A percentile compares a stretch with the other conserved stretches of the same genome.
Conservation (phyloP, 345 rosid genomes). For the Hibiscus tridactylites region DNA sequence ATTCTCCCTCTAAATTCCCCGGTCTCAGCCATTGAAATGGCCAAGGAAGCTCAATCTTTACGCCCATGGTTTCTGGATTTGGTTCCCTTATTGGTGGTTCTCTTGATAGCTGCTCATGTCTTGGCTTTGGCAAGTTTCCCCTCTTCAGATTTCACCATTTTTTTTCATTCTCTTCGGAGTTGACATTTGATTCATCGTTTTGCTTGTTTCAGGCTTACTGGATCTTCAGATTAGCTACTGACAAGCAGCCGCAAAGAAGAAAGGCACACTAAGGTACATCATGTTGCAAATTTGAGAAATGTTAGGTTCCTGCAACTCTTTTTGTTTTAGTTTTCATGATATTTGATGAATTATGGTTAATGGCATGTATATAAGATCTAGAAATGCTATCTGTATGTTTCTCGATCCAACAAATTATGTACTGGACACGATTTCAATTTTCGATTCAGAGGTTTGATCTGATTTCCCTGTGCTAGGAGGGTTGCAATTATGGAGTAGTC, state of each 20-base stretch:
- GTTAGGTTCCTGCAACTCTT: conserved; percentile 5
- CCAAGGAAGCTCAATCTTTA: conserved; percentile 14
- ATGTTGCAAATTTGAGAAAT: background rate
- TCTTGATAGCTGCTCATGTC: conserved; percentile 75
- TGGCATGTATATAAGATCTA: background rate
- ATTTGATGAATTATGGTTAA: too few relatives aligned
- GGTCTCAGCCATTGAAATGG: background rate
- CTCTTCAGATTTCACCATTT: background rate
- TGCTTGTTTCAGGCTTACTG: conserved; percentile 2
- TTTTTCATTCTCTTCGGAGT: background rate
- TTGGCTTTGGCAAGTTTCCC: conserved; percentile 49
- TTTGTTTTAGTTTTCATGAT: background rate
- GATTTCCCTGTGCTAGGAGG: background rate
- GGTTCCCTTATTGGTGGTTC: conserved; percentile 50
- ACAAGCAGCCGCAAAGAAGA: conserved; percentile 16
- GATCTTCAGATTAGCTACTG: conserved; percentile 11
- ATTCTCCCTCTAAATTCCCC: conserved; percentile 4
- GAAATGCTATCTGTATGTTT: background rate
- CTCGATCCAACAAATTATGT: background rate
- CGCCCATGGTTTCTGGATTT: conserved; percentile 69
- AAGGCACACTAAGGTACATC: conserved; percentile 43
- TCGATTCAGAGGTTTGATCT: background rate
- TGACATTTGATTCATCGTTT: conserved; percentile 1
- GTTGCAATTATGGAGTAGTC: background rate
- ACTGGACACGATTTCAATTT: background rate